These are phyloP conservation scores for Tetraselmis chui DNA, from an alignment of 139 green algal species.

Conservation along the genomic window DNA sequence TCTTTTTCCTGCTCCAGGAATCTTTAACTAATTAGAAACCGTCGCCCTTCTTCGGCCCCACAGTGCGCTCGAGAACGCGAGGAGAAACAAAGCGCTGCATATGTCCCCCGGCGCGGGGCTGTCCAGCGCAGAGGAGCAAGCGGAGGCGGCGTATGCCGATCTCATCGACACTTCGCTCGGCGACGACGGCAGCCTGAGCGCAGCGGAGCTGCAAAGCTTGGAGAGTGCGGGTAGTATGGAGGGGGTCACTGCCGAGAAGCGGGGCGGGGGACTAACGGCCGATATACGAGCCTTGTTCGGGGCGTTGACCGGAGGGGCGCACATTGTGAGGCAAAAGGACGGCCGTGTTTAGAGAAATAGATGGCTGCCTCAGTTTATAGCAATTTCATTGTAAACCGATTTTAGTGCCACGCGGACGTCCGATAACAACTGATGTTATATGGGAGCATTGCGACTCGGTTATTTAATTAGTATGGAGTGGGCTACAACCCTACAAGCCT, in stretches of 20 bases:
- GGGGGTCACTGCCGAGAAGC: background rate
- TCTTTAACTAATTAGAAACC: no score
- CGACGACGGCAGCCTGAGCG: background rate
- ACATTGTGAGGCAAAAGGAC: background rate
- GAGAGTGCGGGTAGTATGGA: background rate
- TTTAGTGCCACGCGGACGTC: no score
- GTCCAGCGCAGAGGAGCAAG: constrained; percentile 4
- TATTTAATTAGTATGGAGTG: no score
- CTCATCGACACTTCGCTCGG: background rate
- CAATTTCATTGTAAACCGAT: no score
- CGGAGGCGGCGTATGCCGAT: constrained; percentile 6
- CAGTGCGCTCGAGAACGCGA: background rate
- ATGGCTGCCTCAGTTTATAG: no score
- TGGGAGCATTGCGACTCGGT: no score
- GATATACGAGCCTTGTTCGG: background rate
- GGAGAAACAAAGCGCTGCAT: background rate
- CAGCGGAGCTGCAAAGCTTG: background rate
- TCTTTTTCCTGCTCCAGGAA: no score
- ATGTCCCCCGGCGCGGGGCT: constrained; percentile 9
- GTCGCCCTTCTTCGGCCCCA: no score
- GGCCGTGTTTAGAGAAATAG: constrained; percentile 1
- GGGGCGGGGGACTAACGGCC: background rate
- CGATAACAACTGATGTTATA: no score
- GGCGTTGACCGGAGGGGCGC: background rate
- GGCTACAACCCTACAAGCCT: no score